Base-by-base conservation (phyloP, 768 basidiomycete species). In the Pleurotus salmoneostramineus region DNA sequence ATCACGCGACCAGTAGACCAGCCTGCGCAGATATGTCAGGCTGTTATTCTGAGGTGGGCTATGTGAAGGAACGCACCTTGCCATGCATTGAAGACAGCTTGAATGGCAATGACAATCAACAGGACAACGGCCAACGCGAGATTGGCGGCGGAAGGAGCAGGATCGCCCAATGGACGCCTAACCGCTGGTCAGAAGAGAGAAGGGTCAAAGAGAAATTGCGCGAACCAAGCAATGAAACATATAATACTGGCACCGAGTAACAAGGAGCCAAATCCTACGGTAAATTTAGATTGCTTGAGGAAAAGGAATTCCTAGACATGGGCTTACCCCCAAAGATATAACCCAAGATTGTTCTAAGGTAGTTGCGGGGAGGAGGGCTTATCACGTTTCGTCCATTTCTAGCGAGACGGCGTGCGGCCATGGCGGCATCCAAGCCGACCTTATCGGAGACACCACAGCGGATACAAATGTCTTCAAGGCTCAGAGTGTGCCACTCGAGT, bases 81-180 rank as follows among this genome's bases (percentile, higher is more conserved):
- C 74, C 74, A 80, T 1, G 79, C 79, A 60, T 82, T 81, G 70
- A 80, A 76, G 27, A 68, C 43, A 1, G 75, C 71, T 56, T 77
- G 74, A 2, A 78, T 60, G 5, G 66, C 27, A 27, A 76, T 67
- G 59, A 78, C 75, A 40, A 77, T 61, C 14, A 81, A 69, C 6
- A 88, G 74, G 10, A 87, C 77, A 35, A 87, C 69, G 1, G 83
- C 85, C 4, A 87, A 74, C 6, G 83, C 86, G 27, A 88, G 74
- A 63, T 87, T 85, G 11, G 84, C 77, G 0, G 73, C 73, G 8
- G 71, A 64, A 6, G 85, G 85, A 49, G 75, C 64, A 1, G 82
- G 80, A 34, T 81, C 73, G 2, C 85, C 85, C 11, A 87, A 74
- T 0, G 86, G 85, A 68, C 78, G 79, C 83, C 83, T 83, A 48